Evolutionary conservation across 2,329 filamentous ascomycete species (phyloP).

Genomic region (Phaeophleospora eucalypticola): DNA sequence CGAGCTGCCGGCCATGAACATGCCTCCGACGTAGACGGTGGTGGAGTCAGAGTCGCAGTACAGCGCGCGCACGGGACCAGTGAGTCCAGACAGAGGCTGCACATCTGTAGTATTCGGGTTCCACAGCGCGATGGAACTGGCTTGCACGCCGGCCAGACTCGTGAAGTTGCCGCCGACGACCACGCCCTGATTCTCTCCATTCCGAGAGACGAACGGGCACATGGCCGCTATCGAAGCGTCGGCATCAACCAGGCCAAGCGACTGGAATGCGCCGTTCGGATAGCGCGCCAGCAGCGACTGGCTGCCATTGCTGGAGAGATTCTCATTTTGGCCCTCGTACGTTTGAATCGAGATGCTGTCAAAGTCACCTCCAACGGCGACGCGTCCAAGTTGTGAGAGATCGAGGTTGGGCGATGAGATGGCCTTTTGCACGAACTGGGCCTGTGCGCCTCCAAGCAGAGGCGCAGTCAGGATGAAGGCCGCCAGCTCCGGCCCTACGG

Average conservation of each 20-base stretch:
- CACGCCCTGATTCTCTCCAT: slow-evolving; percentile 67
- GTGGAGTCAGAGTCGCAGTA: slow-evolving; percentile 73
- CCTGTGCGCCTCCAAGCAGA: slow-evolving; percentile 18
- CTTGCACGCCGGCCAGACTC: slow-evolving; percentile 71
- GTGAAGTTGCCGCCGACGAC: slow-evolving; percentile 95
- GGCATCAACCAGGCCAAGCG: slow-evolving; percentile 67
- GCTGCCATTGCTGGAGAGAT: slow-evolving; percentile 67
- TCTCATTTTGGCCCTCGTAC: slow-evolving; percentile 73
- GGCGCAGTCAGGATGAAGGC: slow-evolving; percentile 29
- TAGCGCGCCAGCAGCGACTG: slow-evolving; percentile 75
- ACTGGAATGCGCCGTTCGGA: slow-evolving; percentile 78
- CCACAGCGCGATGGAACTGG: slow-evolving; percentile 76
- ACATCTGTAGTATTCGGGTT: slow-evolving; percentile 68
- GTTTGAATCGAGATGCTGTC: slow-evolving; percentile 86
- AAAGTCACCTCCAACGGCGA: slow-evolving; percentile 86
- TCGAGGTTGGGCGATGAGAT: slow-evolving; percentile 65
- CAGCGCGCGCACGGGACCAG: slow-evolving; percentile 75
- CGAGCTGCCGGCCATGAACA: slow-evolving; percentile 73
- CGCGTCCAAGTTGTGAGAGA: slow-evolving; percentile 70
- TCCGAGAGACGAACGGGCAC: slow-evolving; percentile 68
- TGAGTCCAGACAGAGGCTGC: slow-evolving; percentile 72
- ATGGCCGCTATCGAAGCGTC: slow-evolving; percentile 85
- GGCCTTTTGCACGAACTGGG: slow-evolving; percentile 37
- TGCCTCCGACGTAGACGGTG: slow-evolving; percentile 87
- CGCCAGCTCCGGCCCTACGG: slow-evolving; percentile 33